phyloP scores from a whole-genome alignment of 805 yeast genomes.

The Pichia manshurica region DNA sequence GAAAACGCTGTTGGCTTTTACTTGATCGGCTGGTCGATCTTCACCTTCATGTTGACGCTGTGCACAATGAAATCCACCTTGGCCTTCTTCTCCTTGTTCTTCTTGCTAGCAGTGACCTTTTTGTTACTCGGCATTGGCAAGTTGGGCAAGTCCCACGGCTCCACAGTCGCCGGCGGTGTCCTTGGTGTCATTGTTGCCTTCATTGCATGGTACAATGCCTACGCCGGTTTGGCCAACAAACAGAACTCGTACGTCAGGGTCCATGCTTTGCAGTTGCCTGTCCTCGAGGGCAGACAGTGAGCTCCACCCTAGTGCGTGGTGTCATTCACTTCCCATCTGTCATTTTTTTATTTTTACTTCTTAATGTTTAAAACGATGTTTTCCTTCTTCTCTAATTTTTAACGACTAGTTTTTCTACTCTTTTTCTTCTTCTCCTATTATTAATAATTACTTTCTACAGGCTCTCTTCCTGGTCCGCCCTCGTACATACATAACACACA shows the following conservation, averaged over 20 bases:
- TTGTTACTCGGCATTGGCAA: constrained; percentile 45
- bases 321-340: too few relatives aligned
- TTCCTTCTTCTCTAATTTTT: too few relatives aligned
- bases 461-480: too few relatives aligned
- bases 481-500: too few relatives aligned
- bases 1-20: constrained; percentile 53
- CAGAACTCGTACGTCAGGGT: constrained; percentile 56
- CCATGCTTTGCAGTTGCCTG: constrained; percentile 29
- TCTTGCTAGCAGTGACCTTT: constrained; percentile 49
- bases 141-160: constrained; percentile 38
- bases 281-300: constrained; percentile 12
- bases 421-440: too few relatives aligned
- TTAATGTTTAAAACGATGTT: too few relatives aligned
- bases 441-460: too few relatives aligned
- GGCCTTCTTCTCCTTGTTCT: constrained; percentile 47
- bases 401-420: too few relatives aligned
- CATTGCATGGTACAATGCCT: constrained; percentile 66
- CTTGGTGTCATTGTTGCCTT: constrained; percentile 57
- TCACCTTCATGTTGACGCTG: constrained; percentile 51
- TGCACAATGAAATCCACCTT: constrained; percentile 54
- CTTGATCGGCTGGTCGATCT: constrained; percentile 58
- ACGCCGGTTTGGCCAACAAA: constrained; percentile 59
- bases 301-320: too few relatives aligned
- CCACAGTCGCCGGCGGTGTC: constrained; percentile 54
- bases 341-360: too few relatives aligned